Evolutionary conservation across 2,329 filamentous ascomycete species (phyloP).

Genomic region (Tolypocladium endophyticum): DNA sequence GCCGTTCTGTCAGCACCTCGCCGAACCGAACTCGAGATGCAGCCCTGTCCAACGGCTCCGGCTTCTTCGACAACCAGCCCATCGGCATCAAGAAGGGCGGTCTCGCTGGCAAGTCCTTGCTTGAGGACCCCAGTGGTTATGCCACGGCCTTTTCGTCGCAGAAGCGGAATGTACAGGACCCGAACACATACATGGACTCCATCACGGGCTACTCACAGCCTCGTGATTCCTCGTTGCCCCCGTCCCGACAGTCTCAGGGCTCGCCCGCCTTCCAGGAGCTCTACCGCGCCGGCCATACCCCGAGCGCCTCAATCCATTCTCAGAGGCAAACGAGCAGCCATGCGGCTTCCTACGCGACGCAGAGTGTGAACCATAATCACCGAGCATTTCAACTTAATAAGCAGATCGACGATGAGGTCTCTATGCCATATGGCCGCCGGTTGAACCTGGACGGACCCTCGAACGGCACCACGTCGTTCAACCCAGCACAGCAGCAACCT

Average conservation of each 20-base stretch:
- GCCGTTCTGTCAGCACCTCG: conserved; percentile 42
- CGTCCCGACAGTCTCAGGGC: conserved; percentile 42
- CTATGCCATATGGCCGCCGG: conserved; percentile 20
- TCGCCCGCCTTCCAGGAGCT: conserved; percentile 25
- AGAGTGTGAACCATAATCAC: conserved; percentile 26
- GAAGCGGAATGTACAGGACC: conserved; percentile 24
- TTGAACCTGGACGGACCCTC: conserved; percentile 22
- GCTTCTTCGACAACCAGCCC: conserved; percentile 35
- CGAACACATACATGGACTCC: conserved; percentile 28
- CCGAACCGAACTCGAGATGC: conserved; percentile 43
- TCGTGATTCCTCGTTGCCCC: conserved; percentile 44
- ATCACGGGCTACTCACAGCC: conserved; percentile 24
- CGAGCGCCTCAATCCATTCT: conserved; percentile 34
- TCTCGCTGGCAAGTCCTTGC: conserved; percentile 12
- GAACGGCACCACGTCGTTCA: conserved; percentile 11
- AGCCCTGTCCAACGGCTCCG: conserved; percentile 31
- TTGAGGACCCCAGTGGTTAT: conserved; percentile 15
- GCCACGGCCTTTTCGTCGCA: conserved; percentile 13
- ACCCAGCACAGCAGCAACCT: conserved; percentile 22
- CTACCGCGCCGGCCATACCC: conserved; percentile 25
- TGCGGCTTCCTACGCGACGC: conserved; percentile 35
- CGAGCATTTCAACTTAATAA: conserved; percentile 25
- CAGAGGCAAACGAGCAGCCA: conserved; percentile 34
- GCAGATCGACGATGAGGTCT: conserved; percentile 27
- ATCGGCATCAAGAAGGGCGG: conserved; percentile 27